Percentiles rank a stretch among this genome's conserved stretches.
Conservation (phyloP, 352 stramenopile species). For the Phytophthora melonis region DNA sequence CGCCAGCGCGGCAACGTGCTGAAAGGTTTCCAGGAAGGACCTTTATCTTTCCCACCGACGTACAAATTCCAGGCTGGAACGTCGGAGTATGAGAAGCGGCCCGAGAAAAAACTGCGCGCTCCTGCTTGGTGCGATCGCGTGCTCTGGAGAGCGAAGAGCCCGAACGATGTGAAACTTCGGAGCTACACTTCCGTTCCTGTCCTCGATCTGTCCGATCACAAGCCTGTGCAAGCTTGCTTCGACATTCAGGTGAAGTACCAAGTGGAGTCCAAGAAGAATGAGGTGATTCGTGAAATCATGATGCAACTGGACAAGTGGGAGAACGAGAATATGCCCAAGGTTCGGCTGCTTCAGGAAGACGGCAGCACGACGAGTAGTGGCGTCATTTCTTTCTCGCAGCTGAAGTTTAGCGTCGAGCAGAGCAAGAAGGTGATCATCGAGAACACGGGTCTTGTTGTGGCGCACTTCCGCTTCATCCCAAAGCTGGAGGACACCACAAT, state of each 20-base stretch:
- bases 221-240: constrained; percentile 96
- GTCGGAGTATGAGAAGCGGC: constrained; percentile 96
- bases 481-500: constrained; percentile 89
- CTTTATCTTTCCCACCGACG: constrained; percentile 94
- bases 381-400: constrained; percentile 68
- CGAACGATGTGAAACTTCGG: constrained; percentile 62
- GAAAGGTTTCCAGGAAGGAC: constrained; percentile 91
- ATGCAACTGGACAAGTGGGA: constrained; percentile 96
- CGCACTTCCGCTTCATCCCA: constrained; percentile 95
- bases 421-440: constrained; percentile 73
- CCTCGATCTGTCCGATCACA: constrained; percentile 98
- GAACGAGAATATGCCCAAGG: constrained; percentile 96
- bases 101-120: constrained; percentile 98
- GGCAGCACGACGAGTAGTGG: constrained; percentile 51
- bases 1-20: constrained; percentile 79
- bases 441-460: constrained; percentile 95
- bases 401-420: constrained; percentile 77
- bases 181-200: constrained; percentile 91
- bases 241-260: constrained; percentile 94
- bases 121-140: constrained; percentile 97
- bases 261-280: constrained; percentile 89
- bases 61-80: constrained; percentile 99
- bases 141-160: constrained; percentile 78
- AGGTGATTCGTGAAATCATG: constrained; percentile 95
- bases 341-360: constrained; percentile 79